Evolutionary conservation across 2,329 filamentous ascomycete species (phyloP).

Genomic region (Corinectria fuckeliana): DNA sequence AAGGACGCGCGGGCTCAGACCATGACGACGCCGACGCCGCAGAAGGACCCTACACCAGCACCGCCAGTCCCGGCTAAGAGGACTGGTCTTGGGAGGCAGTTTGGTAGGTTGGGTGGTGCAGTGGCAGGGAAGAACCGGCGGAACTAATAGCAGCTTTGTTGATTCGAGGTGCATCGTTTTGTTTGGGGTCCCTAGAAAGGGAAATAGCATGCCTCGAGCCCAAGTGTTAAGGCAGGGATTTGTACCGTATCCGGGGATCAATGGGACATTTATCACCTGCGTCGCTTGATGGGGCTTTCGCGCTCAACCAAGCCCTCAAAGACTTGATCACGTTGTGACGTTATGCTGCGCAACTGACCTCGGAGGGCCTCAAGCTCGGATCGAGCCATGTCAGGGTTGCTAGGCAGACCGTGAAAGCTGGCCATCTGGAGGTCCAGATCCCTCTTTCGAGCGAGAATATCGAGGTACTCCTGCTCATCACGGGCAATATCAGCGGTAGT

Average conservation of each 20-base stretch:
- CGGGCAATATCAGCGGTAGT: constrained; percentile 64
- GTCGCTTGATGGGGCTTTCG: constrained; percentile 59
- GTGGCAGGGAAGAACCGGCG: constrained; percentile 69
- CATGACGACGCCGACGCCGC: constrained; percentile 50
- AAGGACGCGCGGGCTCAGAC: constrained; percentile 49
- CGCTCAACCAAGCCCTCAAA: constrained; percentile 76
- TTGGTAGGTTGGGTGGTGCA: constrained; percentile 74
- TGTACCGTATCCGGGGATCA: background rate
- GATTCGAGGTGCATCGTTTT: constrained; percentile 17
- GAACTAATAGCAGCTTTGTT: constrained; percentile 37
- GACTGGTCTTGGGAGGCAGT: constrained; percentile 69
- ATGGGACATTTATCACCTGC: constrained; percentile 35
- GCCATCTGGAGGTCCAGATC: constrained; percentile 67
- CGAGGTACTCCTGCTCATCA: constrained; percentile 65
- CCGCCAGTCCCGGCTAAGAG: constrained; percentile 61
- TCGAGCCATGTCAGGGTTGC: constrained; percentile 71
- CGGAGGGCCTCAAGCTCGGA: constrained; percentile 73
- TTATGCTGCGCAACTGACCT: constrained; percentile 66
- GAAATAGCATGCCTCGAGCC: background rate
- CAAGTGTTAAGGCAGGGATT: constrained; percentile 9
- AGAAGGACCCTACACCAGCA: constrained; percentile 55
- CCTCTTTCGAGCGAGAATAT: constrained; percentile 63
- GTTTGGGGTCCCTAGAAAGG: constrained; percentile 1
- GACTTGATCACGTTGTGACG: constrained; percentile 69
- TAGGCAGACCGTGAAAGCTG: constrained; percentile 75